Conservation (phyloP, 108 stramenopile species). For the Nitzschia inconspicua region DNA sequence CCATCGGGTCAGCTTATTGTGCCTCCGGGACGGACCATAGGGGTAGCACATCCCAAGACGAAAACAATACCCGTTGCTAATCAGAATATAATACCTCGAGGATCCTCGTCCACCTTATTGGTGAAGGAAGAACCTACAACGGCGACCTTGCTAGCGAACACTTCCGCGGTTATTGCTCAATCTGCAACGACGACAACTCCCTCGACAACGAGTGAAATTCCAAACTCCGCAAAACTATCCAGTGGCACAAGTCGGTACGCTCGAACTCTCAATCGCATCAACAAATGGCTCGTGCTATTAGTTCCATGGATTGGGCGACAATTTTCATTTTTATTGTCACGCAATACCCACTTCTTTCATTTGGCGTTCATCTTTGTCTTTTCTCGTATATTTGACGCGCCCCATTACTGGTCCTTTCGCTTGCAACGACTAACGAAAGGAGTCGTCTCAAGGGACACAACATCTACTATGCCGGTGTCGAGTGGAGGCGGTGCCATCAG, state of each 20-base stretch:
- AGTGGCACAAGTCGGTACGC: constrained; percentile 8
- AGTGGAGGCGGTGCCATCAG: too few species aligned
- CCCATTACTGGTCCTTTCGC: constrained; percentile 16
- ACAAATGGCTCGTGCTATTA: constrained; percentile 47
- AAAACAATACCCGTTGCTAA: background rate
- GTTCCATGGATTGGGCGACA: constrained; percentile 44
- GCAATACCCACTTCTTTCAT: constrained; percentile 53
- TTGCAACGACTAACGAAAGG: too few species aligned
- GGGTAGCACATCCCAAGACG: constrained; percentile 24
- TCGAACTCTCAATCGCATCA: constrained; percentile 32
- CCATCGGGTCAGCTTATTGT: constrained; percentile 44
- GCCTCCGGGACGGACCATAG: constrained; percentile 56
- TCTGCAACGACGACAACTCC: background rate
- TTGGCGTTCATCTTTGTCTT: constrained; percentile 49
- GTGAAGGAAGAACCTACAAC: background rate
- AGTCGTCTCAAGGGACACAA: too few species aligned
- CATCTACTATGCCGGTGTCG: too few species aligned
- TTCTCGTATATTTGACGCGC: constrained; percentile 36
- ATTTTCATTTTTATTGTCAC: constrained; percentile 33
- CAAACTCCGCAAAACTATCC: background rate
- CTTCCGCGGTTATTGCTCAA: background rate
- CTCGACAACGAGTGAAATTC: background rate
- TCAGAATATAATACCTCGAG: too few species aligned
- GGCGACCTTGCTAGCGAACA: background rate
- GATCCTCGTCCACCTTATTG: too few species aligned